Percentiles rank a stretch among this genome's conserved stretches.
Evolutionary conservation across 345 rosid species (phyloP).

Genomic region (Citrus reticulata): DNA sequence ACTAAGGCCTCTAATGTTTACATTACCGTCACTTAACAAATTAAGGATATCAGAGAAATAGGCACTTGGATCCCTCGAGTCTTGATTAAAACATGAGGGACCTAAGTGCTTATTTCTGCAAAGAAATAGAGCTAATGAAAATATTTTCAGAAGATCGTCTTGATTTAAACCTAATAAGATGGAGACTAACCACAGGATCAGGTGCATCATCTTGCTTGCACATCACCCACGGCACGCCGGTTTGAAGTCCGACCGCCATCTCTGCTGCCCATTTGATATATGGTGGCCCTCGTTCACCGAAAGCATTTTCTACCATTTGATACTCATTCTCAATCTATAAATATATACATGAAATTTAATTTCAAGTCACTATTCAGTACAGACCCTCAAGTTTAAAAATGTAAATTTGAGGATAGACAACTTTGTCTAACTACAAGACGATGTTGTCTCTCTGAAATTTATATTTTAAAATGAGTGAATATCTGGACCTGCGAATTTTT

Average conservation of each 20-base stretch:
- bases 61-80: not conserved
- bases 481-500: too few species aligned
- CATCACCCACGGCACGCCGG: constrained; percentile 45
- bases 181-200: constrained; percentile 31
- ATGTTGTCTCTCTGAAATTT: too few species aligned
- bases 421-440: not conserved
- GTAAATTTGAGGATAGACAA: not conserved
- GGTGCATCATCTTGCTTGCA: constrained; percentile 27
- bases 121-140: not conserved
- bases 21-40: not conserved
- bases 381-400: not conserved
- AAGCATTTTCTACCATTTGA: constrained; percentile 16
- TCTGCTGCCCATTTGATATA: constrained; percentile 34
- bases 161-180: not conserved
- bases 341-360: too few species aligned
- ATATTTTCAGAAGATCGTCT: not conserved
- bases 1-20: not conserved
- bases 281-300: constrained; percentile 10
- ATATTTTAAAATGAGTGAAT: too few species aligned
- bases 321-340: constrained; percentile 34
- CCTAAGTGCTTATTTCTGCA: not conserved
- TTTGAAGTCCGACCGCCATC: constrained; percentile 29
- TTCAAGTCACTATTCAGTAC: too few species aligned
- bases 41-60: not conserved
- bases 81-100: not conserved